Evolutionary conservation across 768 basidiomycete genomes (phyloP).

Genomic region (Hypholoma sublateritium): DNA sequence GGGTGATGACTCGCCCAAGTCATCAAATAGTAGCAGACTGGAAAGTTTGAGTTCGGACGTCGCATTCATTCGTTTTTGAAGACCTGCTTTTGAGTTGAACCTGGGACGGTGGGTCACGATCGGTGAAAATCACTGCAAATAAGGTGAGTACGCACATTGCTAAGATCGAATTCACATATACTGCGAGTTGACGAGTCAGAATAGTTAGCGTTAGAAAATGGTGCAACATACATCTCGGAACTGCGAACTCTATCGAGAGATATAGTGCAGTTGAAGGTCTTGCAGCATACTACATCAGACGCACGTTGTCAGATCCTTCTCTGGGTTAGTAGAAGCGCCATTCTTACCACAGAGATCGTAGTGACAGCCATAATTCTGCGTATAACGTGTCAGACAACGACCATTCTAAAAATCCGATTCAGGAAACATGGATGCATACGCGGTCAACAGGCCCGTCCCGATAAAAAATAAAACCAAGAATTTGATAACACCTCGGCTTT

Average conservation of each 20-base stretch:
- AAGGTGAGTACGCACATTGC: slow-evolving; percentile 5
- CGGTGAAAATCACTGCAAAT: background rate
- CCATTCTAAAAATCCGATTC: background rate
- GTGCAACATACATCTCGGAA: slow-evolving; percentile 7
- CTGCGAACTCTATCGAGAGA: slow-evolving; percentile 13
- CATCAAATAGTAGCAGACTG: slow-evolving; percentile 4
- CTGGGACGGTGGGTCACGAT: background rate
- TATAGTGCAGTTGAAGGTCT: slow-evolving; percentile 12
- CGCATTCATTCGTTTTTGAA: slow-evolving; percentile 3
- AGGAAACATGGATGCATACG: slow-evolving; percentile 3
- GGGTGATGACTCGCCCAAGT: background rate
- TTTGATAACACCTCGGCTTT: slow-evolving; percentile 4
- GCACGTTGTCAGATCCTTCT: background rate
- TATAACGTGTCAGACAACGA: background rate
- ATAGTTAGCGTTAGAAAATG: background rate
- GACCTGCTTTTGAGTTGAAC: slow-evolving; percentile 9
- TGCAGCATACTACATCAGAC: slow-evolving; percentile 1
- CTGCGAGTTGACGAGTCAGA: background rate
- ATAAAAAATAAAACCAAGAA: slow-evolving; percentile 14
- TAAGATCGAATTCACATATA: slow-evolving; percentile 16
- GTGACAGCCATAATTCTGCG: slow-evolving; percentile 8
- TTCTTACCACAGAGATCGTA: slow-evolving; percentile 10
- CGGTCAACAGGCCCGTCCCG: slow-evolving; percentile 12
- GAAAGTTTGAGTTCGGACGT: slow-evolving; percentile 3
- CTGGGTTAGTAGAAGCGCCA: background rate